A percentile compares a stretch with the other conserved stretches of the same genome.
These are phyloP conservation scores for Ambrosiella xylebori DNA, from an alignment of 2,329 filamentous ascomycete genomes.

Conservation along the genomic window DNA sequence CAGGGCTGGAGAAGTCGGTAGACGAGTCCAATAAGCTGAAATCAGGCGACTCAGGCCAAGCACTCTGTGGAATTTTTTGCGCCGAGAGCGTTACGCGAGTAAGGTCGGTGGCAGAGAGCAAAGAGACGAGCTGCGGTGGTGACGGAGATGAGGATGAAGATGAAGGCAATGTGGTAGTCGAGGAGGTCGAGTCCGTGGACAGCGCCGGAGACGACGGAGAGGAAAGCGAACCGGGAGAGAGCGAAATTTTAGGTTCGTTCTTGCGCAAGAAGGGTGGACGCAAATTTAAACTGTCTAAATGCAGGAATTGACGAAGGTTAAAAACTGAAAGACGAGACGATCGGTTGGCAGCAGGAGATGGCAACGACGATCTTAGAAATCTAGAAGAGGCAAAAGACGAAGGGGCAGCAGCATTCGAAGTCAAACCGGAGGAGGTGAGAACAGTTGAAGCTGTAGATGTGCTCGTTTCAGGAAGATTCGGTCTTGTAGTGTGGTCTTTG, in stretches of 20 bases:
- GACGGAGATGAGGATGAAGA: neutral
- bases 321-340: constrained; percentile 8
- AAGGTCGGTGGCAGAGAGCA: constrained; percentile 2
- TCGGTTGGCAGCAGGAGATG: neutral
- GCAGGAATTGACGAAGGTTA: constrained; percentile 10
- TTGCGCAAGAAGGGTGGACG: constrained; percentile 9
- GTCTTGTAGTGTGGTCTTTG: neutral
- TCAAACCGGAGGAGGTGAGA: neutral
- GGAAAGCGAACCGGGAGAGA: constrained; percentile 1
- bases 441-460: neutral
- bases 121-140: neutral
- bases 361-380: neutral
- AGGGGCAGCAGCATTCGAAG: neutral
- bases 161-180: neutral
- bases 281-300: constrained; percentile 10
- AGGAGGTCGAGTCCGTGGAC: constrained; percentile 2
- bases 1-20: neutral
- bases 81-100: neutral
- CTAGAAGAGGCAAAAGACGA: neutral
- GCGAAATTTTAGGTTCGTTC: neutral
- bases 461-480: neutral
- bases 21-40: constrained; percentile 7
- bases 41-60: constrained; percentile 8
- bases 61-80: neutral
- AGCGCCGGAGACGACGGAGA: constrained; percentile 9